Percentiles rank a stretch among this genome's conserved stretches.
Evolutionary conservation across 257 asterid species (phyloP).

Genomic region (Catharanthus roseus): DNA sequence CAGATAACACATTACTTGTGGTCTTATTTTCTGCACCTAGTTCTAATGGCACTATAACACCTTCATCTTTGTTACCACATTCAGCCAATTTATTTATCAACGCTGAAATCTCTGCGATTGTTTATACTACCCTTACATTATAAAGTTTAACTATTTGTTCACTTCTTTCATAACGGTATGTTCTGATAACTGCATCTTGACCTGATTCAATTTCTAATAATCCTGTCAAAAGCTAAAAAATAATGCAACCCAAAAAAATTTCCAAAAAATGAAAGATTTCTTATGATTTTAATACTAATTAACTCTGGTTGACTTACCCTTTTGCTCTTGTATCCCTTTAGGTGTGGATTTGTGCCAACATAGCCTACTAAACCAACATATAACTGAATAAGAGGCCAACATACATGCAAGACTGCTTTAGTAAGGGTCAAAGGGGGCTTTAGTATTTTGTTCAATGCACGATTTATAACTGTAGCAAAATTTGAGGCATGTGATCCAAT

Average conservation of each 20-base stretch:
- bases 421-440: constrained; percentile 48
- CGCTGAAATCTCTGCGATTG: constrained; percentile 31
- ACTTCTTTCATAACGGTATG: constrained; percentile 33
- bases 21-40: constrained; percentile 37
- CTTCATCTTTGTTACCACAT: constrained; percentile 48
- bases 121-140: constrained; percentile 32
- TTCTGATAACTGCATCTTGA: constrained; percentile 49
- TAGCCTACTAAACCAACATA: constrained; percentile 41
- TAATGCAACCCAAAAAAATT: not conserved
- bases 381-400: constrained; percentile 32
- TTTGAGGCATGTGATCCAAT: constrained; percentile 14
- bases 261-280: too few relatives aligned
- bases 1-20: constrained; percentile 36
- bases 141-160: constrained; percentile 30
- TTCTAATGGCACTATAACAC: constrained; percentile 25
- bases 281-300: not conserved
- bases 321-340: constrained; percentile 27
- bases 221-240: constrained; percentile 35
- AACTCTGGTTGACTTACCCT: constrained; percentile 8
- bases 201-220: constrained; percentile 40
- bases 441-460: constrained; percentile 39
- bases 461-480: constrained; percentile 34
- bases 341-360: constrained; percentile 45
- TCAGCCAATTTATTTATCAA: constrained; percentile 33
- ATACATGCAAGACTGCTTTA: constrained; percentile 36